Percentiles rank a stretch among this genome's conserved stretches.
Evolutionary conservation across 306 rosid species (phyloP).

Genomic region (Medicago arabica): DNA sequence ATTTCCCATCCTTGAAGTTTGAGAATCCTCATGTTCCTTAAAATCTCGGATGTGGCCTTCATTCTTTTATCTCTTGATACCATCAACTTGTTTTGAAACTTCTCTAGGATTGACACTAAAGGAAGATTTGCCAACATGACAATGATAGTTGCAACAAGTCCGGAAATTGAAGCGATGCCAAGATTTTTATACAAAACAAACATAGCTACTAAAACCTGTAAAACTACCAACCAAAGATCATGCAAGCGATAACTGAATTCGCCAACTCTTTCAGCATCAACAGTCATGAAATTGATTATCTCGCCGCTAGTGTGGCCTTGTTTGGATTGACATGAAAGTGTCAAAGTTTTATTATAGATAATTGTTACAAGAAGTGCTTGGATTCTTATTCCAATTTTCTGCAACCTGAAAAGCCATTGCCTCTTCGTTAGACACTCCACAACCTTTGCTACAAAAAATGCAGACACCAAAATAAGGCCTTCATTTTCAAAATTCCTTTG

Average conservation of each 20-base stretch:
- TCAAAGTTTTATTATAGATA: conserved; percentile 49
- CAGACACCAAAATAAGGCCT: conserved; percentile 48
- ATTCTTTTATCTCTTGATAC: conserved; percentile 60
- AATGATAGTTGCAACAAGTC: conserved; percentile 49
- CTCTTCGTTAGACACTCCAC: conserved; percentile 48
- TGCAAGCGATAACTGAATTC: conserved; percentile 46
- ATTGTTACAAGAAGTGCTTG: conserved; percentile 45
- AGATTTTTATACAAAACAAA: conserved; percentile 53
- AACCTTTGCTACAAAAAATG: conserved; percentile 52
- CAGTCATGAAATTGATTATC: conserved; percentile 57
- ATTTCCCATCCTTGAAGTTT: conserved; percentile 71
- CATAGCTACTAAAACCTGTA: conserved; percentile 50
- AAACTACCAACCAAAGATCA: conserved; percentile 49
- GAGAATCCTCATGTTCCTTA: conserved; percentile 66
- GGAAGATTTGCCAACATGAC: conserved; percentile 59
- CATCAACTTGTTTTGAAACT: conserved; percentile 58
- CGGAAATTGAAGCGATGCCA: conserved; percentile 53
- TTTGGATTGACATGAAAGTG: conserved; percentile 53
- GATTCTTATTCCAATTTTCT: conserved; percentile 49
- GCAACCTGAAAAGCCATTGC: conserved; percentile 52
- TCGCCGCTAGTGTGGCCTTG: conserved; percentile 56
- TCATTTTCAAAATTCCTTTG: conserved; percentile 39
- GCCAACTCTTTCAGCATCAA: conserved; percentile 60
- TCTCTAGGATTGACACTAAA: conserved; percentile 50
- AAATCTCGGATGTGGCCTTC: conserved; percentile 62